A percentile compares a stretch with the other conserved stretches of the same genome.
phyloP scores from a whole-genome alignment of 2,329 filamentous ascomycete genomes.

The Colletotrichum sp. region DNA sequence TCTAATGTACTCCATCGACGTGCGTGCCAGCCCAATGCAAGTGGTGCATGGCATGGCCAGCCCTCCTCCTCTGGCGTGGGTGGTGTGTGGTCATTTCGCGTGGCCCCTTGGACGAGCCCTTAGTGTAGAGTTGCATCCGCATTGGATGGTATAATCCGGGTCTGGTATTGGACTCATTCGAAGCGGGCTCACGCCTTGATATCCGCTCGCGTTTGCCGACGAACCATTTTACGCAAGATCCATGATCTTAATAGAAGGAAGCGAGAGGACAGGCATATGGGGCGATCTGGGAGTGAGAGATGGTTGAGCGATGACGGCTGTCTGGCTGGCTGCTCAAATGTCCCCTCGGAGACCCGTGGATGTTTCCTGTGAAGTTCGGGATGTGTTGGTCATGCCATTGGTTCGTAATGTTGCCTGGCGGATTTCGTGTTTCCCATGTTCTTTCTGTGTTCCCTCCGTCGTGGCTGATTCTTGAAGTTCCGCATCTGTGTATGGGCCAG shows the following conservation, averaged over 20 bases:
- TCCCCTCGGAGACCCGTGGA: background rate
- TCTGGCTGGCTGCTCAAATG: background rate
- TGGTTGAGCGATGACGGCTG: background rate
- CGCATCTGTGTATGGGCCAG: background rate
- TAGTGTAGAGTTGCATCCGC: conserved; percentile 9
- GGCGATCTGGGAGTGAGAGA: background rate
- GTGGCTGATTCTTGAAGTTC: background rate
- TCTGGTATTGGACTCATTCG: background rate
- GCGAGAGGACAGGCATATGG: background rate
- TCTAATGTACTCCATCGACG: background rate
- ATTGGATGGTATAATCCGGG: conserved; percentile 18
- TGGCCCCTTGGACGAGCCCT: conserved; percentile 5
- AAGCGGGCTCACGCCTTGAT: background rate
- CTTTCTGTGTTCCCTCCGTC: background rate
- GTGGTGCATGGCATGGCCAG: background rate
- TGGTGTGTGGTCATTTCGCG: conserved; percentile 17
- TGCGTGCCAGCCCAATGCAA: conserved; percentile 6
- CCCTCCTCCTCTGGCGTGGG: background rate
- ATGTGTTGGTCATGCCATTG: background rate
- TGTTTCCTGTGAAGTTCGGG: background rate
- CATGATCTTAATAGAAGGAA: conserved; percentile 13
- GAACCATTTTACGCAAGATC: background rate
- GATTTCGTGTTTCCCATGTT: background rate
- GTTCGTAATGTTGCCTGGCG: background rate
- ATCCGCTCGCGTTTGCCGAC: background rate